Percentiles rank a stretch among this genome's conserved stretches.
These are phyloP conservation scores for Gillenia trifoliata DNA, from an alignment of 306 rosid genomes.

Conservation along the genomic window DNA sequence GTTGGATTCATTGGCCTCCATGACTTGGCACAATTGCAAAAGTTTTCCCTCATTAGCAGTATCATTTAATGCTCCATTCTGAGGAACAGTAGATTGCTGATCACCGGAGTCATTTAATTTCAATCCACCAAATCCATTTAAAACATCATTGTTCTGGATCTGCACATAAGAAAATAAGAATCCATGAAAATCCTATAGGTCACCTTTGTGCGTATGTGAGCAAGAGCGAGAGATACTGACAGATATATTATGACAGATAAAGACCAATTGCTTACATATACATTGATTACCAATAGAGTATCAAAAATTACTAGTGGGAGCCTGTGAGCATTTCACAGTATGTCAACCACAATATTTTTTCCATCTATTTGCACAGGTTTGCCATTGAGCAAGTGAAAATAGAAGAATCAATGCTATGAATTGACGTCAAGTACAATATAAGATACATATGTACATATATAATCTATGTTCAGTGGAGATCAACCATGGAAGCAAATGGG, in stretches of 20 bases:
- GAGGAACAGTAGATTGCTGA: slow-evolving; percentile 38
- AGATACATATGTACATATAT: neutral
- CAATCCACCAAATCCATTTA: slow-evolving; percentile 42
- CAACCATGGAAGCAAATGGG: slow-evolving; percentile 5
- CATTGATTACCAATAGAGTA: neutral
- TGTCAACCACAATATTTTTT: neutral
- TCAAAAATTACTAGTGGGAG: neutral
- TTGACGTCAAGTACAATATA: neutral
- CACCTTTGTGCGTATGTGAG: neutral
- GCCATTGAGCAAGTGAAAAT: neutral
- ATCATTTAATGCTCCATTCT: slow-evolving; percentile 34
- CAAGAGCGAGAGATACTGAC: neutral
- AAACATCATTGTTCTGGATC: slow-evolving; percentile 42
- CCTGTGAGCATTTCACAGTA: neutral
- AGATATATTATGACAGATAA: neutral
- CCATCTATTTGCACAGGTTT: neutral
- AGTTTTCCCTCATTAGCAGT: slow-evolving; percentile 72
- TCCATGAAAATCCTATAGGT: slow-evolving; percentile 4
- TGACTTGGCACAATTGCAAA: slow-evolving; percentile 70
- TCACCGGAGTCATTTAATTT: slow-evolving; percentile 40
- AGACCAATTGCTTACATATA: neutral
- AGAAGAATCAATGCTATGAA: neutral
- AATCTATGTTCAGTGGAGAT: neutral
- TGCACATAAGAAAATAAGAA: slow-evolving; percentile 35
- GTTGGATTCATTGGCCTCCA: slow-evolving; percentile 71